These are phyloP conservation scores for Apiospora aurea DNA, from an alignment of 2,329 filamentous ascomycete species.

Conservation along the genomic window DNA sequence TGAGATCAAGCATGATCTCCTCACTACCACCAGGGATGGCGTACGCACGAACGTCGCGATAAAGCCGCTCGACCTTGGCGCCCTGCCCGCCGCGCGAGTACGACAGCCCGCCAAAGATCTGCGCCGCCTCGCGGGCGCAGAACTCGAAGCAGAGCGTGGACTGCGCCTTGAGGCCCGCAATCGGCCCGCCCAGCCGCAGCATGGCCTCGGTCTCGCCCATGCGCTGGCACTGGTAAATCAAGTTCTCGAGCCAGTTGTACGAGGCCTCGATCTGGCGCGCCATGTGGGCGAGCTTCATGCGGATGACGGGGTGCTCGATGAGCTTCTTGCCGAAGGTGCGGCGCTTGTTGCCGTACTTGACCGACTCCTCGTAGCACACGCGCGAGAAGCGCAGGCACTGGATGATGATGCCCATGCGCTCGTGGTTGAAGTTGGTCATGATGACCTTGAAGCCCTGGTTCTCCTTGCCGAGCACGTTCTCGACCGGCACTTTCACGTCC, in stretches of 20 bases:
- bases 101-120: constrained; percentile 95
- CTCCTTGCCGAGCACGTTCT: constrained; percentile 97
- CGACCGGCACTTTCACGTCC: constrained; percentile 99
- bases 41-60: constrained; percentile 94
- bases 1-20: constrained; percentile 98
- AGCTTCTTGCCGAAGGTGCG: constrained; percentile 96
- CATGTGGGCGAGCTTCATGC: constrained; percentile 98
- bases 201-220: constrained; percentile 97
- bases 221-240: constrained; percentile 90
- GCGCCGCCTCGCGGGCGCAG: constrained; percentile 93
- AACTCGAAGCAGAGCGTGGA: constrained; percentile 95
- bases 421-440: constrained; percentile 99
- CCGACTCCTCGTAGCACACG: constrained; percentile 94
- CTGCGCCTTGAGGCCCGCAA: constrained; percentile 93
- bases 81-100: constrained; percentile 95
- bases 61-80: constrained; percentile 92
- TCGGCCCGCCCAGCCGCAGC: constrained; percentile 92
- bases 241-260: constrained; percentile 96
- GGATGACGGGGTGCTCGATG: constrained; percentile 96
- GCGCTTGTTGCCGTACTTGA: constrained; percentile 98
- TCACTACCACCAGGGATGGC: constrained; percentile 95
- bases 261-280: constrained; percentile 95
- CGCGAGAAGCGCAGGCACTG: constrained; percentile 94
- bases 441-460: constrained; percentile 99
- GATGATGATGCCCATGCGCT: constrained; percentile 98